Evolutionary conservation across 1,284 basidiomycete genomes (phyloP).

Genomic region (Boletellus dicymbophilus): DNA sequence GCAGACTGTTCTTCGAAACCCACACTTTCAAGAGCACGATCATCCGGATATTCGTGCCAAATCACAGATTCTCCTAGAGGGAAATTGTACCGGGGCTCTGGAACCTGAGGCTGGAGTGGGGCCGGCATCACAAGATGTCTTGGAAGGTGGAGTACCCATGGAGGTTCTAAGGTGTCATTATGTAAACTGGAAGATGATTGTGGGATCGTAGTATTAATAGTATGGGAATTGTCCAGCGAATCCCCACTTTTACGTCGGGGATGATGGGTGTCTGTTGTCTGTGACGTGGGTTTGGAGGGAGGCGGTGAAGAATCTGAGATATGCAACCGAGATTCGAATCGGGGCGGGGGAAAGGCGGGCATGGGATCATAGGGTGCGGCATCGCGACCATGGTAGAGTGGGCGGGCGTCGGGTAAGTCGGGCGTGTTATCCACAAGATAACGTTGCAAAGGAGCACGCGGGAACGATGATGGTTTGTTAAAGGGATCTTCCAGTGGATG

Average conservation of each 20-base stretch:
- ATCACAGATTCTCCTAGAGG: background rate
- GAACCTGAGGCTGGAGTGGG: slow-evolving; percentile 43
- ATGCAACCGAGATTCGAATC: slow-evolving; percentile 17
- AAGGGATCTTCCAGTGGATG: background rate
- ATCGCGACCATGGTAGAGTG: slow-evolving; percentile 8
- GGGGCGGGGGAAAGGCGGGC: slow-evolving; percentile 23
- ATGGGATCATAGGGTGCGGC: slow-evolving; percentile 13
- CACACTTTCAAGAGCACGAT: slow-evolving; percentile 1
- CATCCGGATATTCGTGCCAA: slow-evolving; percentile 8
- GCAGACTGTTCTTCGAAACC: slow-evolving; percentile 6
- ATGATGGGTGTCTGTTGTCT: slow-evolving; percentile 1
- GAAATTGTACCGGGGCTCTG: slow-evolving; percentile 6
- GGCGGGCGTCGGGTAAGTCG: slow-evolving; percentile 2
- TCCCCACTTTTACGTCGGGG: slow-evolving; percentile 10
- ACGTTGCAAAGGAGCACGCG: slow-evolving; percentile 13
- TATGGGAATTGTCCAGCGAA: slow-evolving; percentile 12
- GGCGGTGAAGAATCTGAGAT: slow-evolving; percentile 9
- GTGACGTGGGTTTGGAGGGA: background rate
- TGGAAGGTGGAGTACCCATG: slow-evolving; percentile 49
- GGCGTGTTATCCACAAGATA: slow-evolving; percentile 8
- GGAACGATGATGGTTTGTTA: slow-evolving; percentile 5
- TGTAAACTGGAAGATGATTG: slow-evolving; percentile 13
- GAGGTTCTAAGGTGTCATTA: slow-evolving; percentile 19
- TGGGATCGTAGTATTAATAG: background rate
- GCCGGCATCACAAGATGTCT: slow-evolving; percentile 69